Base-by-base conservation (phyloP, 139 green algal species). In the Micractinium sp. region DNA sequence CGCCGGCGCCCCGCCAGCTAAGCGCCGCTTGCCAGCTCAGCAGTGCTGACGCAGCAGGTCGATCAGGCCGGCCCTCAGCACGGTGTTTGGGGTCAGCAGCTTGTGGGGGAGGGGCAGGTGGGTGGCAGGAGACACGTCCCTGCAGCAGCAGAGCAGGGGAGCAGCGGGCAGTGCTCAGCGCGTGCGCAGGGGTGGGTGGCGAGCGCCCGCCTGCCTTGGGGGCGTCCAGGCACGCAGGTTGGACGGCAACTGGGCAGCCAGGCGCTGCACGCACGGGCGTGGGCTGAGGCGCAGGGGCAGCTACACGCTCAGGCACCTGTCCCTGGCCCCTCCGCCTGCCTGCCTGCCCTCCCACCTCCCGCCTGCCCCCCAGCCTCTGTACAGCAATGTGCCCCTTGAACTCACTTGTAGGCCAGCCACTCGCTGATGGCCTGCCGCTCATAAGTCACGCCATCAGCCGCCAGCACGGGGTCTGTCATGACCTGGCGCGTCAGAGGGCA, bases 381-480 rank as follows among this genome's bases (percentile, higher is more conserved):
- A n/a, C n/a, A n/a, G n/a, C n/a, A n/a, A n/a, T n/a, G n/a, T n/a
- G n/a, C n/a, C n/a, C n/a, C n/a, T n/a, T 0, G 5, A 3, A 13
- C 84, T 60, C 66, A 82, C 89, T 81, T 82, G 60, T n/a, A 63
- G 3, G 76, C 78, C 39, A 93, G 36, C 92, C 92, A 94, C 74
- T 93, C 84, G 1, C 60, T 61, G 38, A 94, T 94, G 61, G 92
- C 92, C 9, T 56, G 39, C 0, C 92, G 82, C 86, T 94, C 90
- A 60, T 94, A 94, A 2, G 92, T 94, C 67, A 89, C 90, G 3
- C 92, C 92, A 66, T 94, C 92, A 0, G 89, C 92, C 16, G 92
- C 92, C 27, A 94, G 63, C 71, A 94, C 92, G 9, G 92, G 92
- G 39, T 94, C 91, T 2, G 85, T 74, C 92, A 94, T 94, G 27